Evolutionary conservation across 1,284 basidiomycete species (phyloP).

Genomic region (Gomphus sp.): DNA sequence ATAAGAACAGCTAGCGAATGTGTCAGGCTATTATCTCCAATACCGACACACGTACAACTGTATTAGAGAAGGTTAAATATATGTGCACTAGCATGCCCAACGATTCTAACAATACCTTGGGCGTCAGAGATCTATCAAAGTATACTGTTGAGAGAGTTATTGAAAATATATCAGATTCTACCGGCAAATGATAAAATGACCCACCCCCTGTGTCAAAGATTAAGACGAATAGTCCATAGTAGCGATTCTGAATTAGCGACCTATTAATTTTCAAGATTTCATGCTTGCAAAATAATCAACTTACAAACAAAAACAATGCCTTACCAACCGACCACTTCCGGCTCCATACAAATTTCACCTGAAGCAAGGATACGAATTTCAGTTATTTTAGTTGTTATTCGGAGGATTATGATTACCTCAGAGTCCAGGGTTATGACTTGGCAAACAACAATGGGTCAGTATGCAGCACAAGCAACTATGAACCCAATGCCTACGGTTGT

Average conservation of each 20-base stretch:
- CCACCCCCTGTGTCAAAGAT: neutral
- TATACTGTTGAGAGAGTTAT: neutral
- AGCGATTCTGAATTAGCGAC: neutral
- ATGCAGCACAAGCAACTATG: no score
- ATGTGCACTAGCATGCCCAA: neutral
- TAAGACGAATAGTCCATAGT: neutral
- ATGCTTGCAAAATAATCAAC: neutral
- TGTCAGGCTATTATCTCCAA: neutral
- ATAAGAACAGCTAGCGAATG: neutral
- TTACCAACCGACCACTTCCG: neutral
- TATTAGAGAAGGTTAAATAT: neutral
- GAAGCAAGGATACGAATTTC: no score
- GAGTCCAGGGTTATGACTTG: no score
- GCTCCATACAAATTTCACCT: neutral
- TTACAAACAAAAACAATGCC: neutral
- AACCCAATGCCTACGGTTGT: no score
- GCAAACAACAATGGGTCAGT: no score
- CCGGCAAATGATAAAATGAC: neutral
- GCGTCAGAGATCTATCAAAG: neutral
- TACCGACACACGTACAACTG: neutral
- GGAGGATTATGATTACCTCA: no score
- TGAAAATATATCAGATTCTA: neutral
- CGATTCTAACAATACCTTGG: neutral
- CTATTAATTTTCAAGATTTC: neutral
- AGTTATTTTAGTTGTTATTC: no score